Conservation (phyloP, 2,329 filamentous ascomycete genomes). For the Scolecobasidium constrictum region DNA sequence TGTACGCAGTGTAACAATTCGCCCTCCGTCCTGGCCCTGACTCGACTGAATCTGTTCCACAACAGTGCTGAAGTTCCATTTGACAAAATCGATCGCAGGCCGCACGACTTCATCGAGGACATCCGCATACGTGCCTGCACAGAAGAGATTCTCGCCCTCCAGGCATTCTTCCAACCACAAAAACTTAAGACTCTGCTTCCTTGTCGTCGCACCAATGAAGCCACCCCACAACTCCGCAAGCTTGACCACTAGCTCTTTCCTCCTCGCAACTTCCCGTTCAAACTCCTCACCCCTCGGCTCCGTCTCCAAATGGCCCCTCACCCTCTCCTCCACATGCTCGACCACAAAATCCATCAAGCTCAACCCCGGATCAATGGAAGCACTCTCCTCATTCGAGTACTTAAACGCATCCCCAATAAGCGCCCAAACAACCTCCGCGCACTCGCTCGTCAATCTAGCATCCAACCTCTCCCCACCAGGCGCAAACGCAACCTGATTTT, state of each 20-base stretch:
- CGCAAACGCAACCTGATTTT: slow-evolving; percentile 44
- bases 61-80: slow-evolving; percentile 39
- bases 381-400: slow-evolving; percentile 47
- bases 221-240: slow-evolving; percentile 58
- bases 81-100: slow-evolving; percentile 44
- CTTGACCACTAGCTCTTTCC: slow-evolving; percentile 37
- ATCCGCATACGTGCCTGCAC: slow-evolving; percentile 48
- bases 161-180: slow-evolving; percentile 73
- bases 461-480: slow-evolving; percentile 44
- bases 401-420: slow-evolving; percentile 58
- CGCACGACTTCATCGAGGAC: slow-evolving; percentile 50
- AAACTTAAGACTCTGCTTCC: slow-evolving; percentile 59
- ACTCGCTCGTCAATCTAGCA: slow-evolving; percentile 24
- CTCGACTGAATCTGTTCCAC: slow-evolving; percentile 32
- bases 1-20: slow-evolving; percentile 14
- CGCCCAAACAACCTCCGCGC: slow-evolving; percentile 50
- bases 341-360: slow-evolving; percentile 49
- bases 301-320: slow-evolving; percentile 14
- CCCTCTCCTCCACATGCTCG: slow-evolving; percentile 35
- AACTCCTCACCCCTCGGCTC: not conserved
- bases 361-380: slow-evolving; percentile 38
- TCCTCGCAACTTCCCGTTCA: slow-evolving; percentile 24
- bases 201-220: slow-evolving; percentile 56
- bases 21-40: slow-evolving; percentile 11
- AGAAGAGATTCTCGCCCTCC: slow-evolving; percentile 56